Percentiles rank a stretch among this genome's conserved stretches.
Conservation (phyloP, 495 filamentous ascomycete species). For the Penicillium subrubescens region DNA sequence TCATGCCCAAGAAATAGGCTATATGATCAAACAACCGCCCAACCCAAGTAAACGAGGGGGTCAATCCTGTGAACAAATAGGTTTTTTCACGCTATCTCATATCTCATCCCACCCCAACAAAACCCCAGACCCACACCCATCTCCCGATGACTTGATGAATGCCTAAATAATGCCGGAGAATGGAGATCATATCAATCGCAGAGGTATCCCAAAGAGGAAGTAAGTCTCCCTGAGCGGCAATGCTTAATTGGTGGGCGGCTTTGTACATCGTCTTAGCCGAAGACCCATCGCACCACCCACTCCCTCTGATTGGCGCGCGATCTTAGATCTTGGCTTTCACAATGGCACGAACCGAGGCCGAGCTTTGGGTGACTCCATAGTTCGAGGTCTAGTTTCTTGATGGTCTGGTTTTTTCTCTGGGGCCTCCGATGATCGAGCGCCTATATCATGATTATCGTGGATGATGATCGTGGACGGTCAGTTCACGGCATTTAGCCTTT, state of each 20-base stretch:
- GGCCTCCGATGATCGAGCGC: background rate
- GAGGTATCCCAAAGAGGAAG: conserved; percentile 6
- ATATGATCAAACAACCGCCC: background rate
- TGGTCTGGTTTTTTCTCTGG: too few relatives aligned
- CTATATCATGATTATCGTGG: background rate
- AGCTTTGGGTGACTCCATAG: background rate
- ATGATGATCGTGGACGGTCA: background rate
- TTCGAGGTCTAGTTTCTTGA: background rate
- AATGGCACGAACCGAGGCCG: conserved; percentile 15
- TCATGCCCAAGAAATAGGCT: background rate
- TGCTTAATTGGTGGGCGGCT: conserved; percentile 2
- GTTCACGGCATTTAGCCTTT: background rate
- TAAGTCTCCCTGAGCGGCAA: conserved; percentile 4
- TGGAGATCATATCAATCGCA: conserved; percentile 9
- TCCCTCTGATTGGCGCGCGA: background rate
- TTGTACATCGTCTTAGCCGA: background rate
- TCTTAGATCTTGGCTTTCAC: conserved; percentile 16
- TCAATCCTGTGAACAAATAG: background rate
- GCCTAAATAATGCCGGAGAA: background rate
- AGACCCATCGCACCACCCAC: background rate
- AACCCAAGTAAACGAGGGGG: background rate
- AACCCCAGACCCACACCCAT: background rate
- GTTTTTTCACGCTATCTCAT: too few relatives aligned
- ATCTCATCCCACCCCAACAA: background rate
- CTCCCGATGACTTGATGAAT: background rate